These are phyloP conservation scores for Erysiphe pulchra DNA, from an alignment of 2,329 filamentous ascomycete species.

Conservation along the genomic window DNA sequence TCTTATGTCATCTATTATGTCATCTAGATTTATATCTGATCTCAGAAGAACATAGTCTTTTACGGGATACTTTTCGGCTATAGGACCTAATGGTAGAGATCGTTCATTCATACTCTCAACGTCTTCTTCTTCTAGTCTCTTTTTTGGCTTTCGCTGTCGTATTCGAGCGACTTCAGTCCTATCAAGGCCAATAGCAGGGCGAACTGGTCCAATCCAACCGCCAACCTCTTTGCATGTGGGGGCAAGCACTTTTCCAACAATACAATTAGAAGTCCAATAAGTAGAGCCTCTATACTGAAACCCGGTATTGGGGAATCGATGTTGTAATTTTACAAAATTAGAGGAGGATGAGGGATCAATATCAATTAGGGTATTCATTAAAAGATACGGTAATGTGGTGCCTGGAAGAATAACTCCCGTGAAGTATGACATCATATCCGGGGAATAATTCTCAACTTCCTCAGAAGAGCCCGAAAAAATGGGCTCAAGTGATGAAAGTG, in stretches of 20 bases:
- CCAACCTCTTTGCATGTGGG: conserved; percentile 44
- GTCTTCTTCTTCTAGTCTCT: conserved; percentile 30
- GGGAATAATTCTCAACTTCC: conserved; percentile 32
- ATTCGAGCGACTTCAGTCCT: conserved; percentile 46
- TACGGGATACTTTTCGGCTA: conserved; percentile 34
- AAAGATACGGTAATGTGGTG: conserved; percentile 42
- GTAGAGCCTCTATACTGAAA: conserved; percentile 58
- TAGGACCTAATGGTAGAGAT: conserved; percentile 42
- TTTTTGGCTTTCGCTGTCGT: conserved; percentile 30
- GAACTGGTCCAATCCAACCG: conserved; percentile 50
- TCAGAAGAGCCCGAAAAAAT: conserved; percentile 27
- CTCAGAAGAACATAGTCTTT: conserved; percentile 37
- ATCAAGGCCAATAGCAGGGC: conserved; percentile 38
- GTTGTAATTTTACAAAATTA: conserved; percentile 38
- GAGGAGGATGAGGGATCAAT: conserved; percentile 36
- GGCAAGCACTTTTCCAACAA: conserved; percentile 51
- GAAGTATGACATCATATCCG: conserved; percentile 55
- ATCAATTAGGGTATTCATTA: conserved; percentile 57
- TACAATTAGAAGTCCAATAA: conserved; percentile 48
- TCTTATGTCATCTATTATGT: conserved; percentile 37
- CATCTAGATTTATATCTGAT: conserved; percentile 23
- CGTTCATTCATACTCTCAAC: conserved; percentile 39
- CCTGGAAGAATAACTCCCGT: conserved; percentile 49
- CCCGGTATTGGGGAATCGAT: conserved; percentile 41
- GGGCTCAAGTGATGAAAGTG: conserved; percentile 36